Percentiles rank a stretch among this genome's conserved stretches.
These are phyloP conservation scores for Solanum paucissectum DNA, from an alignment of 257 asterid genomes.

Conservation along the genomic window DNA sequence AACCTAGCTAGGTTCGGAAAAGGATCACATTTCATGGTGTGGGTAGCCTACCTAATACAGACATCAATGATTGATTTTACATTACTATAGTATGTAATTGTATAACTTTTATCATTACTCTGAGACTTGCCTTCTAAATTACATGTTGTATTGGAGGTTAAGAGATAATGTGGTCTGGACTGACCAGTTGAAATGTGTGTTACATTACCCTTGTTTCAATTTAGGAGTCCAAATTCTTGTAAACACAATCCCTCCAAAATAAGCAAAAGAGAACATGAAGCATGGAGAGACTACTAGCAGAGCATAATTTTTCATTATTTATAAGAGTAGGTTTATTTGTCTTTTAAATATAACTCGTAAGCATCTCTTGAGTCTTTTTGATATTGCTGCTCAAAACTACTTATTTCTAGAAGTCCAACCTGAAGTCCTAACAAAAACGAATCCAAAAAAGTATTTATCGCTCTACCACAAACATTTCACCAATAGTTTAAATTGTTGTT, in stretches of 20 bases:
- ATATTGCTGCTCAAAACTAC: background rate
- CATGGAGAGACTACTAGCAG: background rate
- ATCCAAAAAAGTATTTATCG: too few species aligned
- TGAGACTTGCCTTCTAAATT: background rate
- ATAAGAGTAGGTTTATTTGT: too few species aligned
- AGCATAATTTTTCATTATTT: too few species aligned
- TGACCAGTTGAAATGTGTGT: background rate
- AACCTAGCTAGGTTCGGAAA: background rate
- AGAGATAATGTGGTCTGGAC: background rate
- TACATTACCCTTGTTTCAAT: background rate
- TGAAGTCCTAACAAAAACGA: too few species aligned
- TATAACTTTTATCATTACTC: too few species aligned
- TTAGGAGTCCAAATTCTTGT: background rate
- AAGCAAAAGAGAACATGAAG: background rate
- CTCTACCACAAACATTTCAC: too few species aligned
- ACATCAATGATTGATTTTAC: background rate
- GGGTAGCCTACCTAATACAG: too few species aligned
- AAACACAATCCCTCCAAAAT: background rate
- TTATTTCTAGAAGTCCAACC: too few species aligned
- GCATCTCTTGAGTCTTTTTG: background rate
- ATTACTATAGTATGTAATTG: too few species aligned
- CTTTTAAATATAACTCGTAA: background rate
- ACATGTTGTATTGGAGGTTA: background rate
- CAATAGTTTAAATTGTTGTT: background rate
- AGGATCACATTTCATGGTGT: background rate